Conservation (phyloP, 1,139 yeast genomes). For the Nadsonia starkeyi-henricii region DNA sequence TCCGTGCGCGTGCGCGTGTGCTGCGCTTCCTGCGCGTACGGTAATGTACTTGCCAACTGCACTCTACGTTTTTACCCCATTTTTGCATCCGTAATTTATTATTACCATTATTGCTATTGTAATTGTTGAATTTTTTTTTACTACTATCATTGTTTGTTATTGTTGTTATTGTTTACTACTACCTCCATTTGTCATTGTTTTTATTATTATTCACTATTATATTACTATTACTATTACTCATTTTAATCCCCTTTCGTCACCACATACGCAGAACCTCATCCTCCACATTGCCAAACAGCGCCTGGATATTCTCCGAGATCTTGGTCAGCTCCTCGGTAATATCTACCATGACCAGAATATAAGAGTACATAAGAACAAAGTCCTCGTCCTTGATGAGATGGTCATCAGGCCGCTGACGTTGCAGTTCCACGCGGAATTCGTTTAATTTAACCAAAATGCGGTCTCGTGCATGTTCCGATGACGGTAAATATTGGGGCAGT, state of each 20-base stretch:
- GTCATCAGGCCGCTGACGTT: constrained; percentile 4
- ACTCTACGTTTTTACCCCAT: too few relatives aligned
- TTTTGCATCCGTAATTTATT: too few relatives aligned
- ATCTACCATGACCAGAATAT: constrained; percentile 55
- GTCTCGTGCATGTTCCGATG: constrained; percentile 64
- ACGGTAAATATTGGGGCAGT: constrained; percentile 61
- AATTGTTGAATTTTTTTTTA: too few relatives aligned
- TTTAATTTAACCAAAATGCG: constrained; percentile 48
- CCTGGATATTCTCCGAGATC: constrained; percentile 40
- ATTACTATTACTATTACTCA: too few relatives aligned
- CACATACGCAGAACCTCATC: constrained; percentile 33
- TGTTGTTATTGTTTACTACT: too few relatives aligned
- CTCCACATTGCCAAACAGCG: constrained; percentile 48
- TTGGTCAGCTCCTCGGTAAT: constrained; percentile 52
- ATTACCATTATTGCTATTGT: too few relatives aligned
- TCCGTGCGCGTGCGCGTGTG: too few relatives aligned
- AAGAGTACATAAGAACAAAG: constrained; percentile 62
- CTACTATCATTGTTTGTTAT: too few relatives aligned
- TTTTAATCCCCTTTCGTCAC: neutral
- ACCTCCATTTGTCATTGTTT: too few relatives aligned
- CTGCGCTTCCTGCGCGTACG: too few relatives aligned
- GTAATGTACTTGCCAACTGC: too few relatives aligned
- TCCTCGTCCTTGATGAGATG: constrained; percentile 36
- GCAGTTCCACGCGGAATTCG: constrained; percentile 16
- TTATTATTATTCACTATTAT: too few relatives aligned